A percentile compares a stretch with the other conserved stretches of the same genome.
phyloP scores from a whole-genome alignment of 1,139 yeast genomes.

The Hansenula sp. region DNA sequence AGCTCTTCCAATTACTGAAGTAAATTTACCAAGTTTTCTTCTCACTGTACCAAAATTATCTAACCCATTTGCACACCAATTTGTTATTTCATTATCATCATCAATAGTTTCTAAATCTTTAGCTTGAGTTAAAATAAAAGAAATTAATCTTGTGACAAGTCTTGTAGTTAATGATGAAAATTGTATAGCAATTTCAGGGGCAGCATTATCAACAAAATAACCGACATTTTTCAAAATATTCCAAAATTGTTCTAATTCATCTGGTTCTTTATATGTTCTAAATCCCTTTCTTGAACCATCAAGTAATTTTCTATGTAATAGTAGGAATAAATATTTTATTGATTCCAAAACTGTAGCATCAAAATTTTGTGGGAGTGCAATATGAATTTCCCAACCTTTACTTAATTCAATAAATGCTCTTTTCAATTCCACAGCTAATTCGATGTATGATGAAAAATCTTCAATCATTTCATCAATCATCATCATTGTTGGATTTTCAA shows the following conservation, averaged over 20 bases:
- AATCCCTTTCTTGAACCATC: conserved; percentile 73
- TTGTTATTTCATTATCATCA: conserved; percentile 55
- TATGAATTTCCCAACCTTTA: conserved; percentile 72
- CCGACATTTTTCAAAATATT: conserved; percentile 72
- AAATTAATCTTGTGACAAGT: conserved; percentile 62
- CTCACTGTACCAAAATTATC: conserved; percentile 85
- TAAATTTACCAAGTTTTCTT: conserved; percentile 78
- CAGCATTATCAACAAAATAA: conserved; percentile 71
- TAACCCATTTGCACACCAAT: conserved; percentile 79
- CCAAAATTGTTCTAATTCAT: conserved; percentile 80
- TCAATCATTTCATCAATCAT: conserved; percentile 94
- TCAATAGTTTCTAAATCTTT: conserved; percentile 53
- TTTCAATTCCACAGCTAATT: conserved; percentile 73
- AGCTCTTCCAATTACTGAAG: conserved; percentile 60
- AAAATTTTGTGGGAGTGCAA: conserved; percentile 63
- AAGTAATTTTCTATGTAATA: conserved; percentile 70
- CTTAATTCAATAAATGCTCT: conserved; percentile 68
- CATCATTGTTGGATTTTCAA: conserved; percentile 88
- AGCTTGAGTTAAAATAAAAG: conserved; percentile 70
- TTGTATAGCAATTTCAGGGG: conserved; percentile 76
- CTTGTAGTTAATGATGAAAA: conserved; percentile 62
- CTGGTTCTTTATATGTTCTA: conserved; percentile 89
- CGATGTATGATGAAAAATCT: conserved; percentile 75
- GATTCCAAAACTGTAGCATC: conserved; percentile 73
- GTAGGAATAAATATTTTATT: conserved; percentile 63